Evolutionary conservation across 1,284 basidiomycete genomes (phyloP), one percentile per base, ranked within the genome.

Genomic region (Puccinia triticina): DNA sequence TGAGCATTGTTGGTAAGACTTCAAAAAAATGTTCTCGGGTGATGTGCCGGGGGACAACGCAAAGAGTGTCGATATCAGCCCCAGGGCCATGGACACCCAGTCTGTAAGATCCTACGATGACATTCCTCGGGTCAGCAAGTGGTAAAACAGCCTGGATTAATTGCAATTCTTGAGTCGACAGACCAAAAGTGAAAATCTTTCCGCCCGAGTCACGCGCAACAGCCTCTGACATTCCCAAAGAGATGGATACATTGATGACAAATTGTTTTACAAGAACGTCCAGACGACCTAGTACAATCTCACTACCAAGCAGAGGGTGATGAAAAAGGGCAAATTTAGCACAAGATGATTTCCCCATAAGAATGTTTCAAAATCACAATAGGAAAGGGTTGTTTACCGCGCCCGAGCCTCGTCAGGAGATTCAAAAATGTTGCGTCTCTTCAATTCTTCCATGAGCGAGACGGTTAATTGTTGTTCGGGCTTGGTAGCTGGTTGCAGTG

Each of bases 161-260:
- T 66, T 11, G 43, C 11, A 26, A 23, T 16, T 67, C 48, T 50
- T 53, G 14, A 55, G 94, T 91, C 89, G 96, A 96, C 76, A 95
- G 97, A 55, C 97, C 96, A 87, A 98, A 99, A 3, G 97, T 98
- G 88, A 96, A 99, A 87, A 99, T 98, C 89, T 98, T 96, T 84
- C 96, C 97, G 82, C 96, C 97, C 7, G 96, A 93, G 78, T 92
- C 91, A 75, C 88, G 91, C 23, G 95, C 95, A 1, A 94, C 92
- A 69, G 92, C 89, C 86, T 98, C 95, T 32, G 95, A 95, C 83
- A 97, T 89, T 21, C 96, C 96, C 46, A 69, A 37, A 50, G 90
- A 88, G 84, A 96, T 88, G 26, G 93, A 93, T 1, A 96, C 92
- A 84, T 91, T 91, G 86, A 92, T 92, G 67, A 99, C 97, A 87